Percentiles rank a stretch among this genome's conserved stretches.
Evolutionary conservation across 331 rosid species (phyloP).

Genomic region (Stylosanthes scabra): DNA sequence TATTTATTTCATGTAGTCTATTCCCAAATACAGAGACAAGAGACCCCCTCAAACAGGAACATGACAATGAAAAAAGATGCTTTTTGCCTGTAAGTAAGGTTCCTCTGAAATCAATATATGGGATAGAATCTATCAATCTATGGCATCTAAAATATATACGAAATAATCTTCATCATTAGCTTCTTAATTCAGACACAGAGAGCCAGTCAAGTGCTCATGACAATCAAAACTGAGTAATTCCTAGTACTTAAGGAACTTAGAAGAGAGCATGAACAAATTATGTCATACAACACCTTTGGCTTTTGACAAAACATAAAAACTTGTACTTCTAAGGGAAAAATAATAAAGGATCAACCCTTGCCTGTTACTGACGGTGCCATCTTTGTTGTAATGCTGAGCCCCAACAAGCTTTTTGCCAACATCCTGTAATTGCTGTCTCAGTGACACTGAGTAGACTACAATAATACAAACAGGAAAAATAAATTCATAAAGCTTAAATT

Average conservation of each 20-base stretch:
- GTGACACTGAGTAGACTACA: slow-evolving; percentile 92
- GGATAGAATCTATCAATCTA: no score
- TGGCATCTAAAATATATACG: no score
- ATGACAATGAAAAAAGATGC: no score
- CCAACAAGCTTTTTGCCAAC: slow-evolving; percentile 97
- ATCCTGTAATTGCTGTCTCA: slow-evolving; percentile 99
- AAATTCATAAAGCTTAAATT: slow-evolving; percentile 44
- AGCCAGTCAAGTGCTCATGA: background rate
- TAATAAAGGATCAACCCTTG: slow-evolving; percentile 47
- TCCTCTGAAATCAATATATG: no score
- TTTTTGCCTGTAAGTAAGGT: no score
- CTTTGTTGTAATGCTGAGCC: slow-evolving; percentile 96
- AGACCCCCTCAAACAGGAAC: background rate
- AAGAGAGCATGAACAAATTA: slow-evolving; percentile 21
- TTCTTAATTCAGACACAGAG: no score
- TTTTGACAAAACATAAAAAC: background rate
- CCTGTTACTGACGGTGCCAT: slow-evolving; percentile 94
- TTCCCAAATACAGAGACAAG: background rate
- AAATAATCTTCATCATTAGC: no score
- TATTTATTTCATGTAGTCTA: slow-evolving; percentile 25
- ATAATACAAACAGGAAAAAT: slow-evolving; percentile 45
- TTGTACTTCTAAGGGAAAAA: background rate
- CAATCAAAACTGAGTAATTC: slow-evolving; percentile 3
- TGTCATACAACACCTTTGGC: slow-evolving; percentile 10
- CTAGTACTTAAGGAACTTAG: background rate